These are phyloP conservation scores for Pleurotus tuoliensis DNA, from an alignment of 768 basidiomycete species.

Conservation along the genomic window DNA sequence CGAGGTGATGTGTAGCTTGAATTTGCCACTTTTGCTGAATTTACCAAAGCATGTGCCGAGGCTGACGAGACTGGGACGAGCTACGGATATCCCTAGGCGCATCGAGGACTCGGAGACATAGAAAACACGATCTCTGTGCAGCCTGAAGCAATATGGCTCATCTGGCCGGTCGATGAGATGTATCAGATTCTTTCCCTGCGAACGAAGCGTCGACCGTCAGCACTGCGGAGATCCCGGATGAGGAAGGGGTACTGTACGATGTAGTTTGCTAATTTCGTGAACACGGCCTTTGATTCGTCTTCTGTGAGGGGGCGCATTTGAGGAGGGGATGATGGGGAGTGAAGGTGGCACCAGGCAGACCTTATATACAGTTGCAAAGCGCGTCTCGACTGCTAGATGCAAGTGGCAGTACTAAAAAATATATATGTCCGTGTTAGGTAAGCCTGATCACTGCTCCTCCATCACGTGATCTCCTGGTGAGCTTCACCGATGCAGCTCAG, in stretches of 20 bases:
- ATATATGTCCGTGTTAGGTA: slow-evolving; percentile 3
- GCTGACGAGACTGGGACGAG: slow-evolving; percentile 86
- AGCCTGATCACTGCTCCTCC: not conserved
- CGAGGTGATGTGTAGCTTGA: slow-evolving; percentile 93
- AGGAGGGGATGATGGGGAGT: slow-evolving; percentile 12
- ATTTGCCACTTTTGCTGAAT: slow-evolving; percentile 95
- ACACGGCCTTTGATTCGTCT: slow-evolving; percentile 94
- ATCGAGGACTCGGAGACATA: slow-evolving; percentile 96
- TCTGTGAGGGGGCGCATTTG: slow-evolving; percentile 93
- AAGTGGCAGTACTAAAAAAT: not conserved
- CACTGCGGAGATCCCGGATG: not conserved
- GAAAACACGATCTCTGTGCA: slow-evolving; percentile 93
- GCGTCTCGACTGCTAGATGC: not conserved
- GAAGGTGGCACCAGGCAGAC: slow-evolving; percentile 12
- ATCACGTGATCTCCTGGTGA: too few relatives aligned
- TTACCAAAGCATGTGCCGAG: slow-evolving; percentile 97
- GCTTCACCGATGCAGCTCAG: too few relatives aligned
- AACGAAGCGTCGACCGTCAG: slow-evolving; percentile 2
- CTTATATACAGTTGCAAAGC: not conserved
- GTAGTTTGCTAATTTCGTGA: slow-evolving; percentile 96
- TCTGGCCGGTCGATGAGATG: slow-evolving; percentile 93
- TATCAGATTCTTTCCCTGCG: slow-evolving; percentile 91
- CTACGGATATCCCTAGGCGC: slow-evolving; percentile 88
- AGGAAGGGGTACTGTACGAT: slow-evolving; percentile 52
- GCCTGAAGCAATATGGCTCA: slow-evolving; percentile 92